phyloP scores from a whole-genome alignment of 768 basidiomycete genomes.

The Panaeolus papilionaceus region DNA sequence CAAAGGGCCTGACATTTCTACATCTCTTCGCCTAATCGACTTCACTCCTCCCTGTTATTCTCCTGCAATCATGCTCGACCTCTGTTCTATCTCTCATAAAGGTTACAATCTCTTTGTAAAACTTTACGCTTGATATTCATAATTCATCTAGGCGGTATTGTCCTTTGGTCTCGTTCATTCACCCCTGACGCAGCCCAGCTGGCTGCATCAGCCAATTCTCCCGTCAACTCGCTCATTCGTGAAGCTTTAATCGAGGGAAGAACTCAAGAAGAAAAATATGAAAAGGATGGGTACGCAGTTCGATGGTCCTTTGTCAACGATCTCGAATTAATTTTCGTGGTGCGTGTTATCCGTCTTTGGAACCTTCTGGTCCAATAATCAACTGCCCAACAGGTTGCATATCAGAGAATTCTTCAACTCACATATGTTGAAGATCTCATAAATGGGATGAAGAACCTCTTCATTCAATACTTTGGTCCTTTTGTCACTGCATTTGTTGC shows the following conservation, averaged over 20 bases:
- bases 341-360: constrained; percentile 43
- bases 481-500: constrained; percentile 85
- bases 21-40: background rate
- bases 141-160: constrained; percentile 73
- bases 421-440: constrained; percentile 94
- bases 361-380: constrained; percentile 13
- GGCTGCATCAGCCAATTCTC: constrained; percentile 74
- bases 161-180: constrained; percentile 95
- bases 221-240: constrained; percentile 87
- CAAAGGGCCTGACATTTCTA: constrained; percentile 8
- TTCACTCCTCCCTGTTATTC: constrained; percentile 15
- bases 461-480: constrained; percentile 86
- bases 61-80: constrained; percentile 78
- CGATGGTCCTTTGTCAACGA: constrained; percentile 97
- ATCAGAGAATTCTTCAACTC: constrained; percentile 94
- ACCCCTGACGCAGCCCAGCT: constrained; percentile 83
- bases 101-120: constrained; percentile 47
- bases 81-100: constrained; percentile 95
- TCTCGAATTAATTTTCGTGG: constrained; percentile 95
- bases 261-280: constrained; percentile 81
- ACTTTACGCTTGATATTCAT: constrained; percentile 15
- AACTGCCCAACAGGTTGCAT: constrained; percentile 73
- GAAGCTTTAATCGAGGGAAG: constrained; percentile 93
- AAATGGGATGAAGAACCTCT: constrained; percentile 78
- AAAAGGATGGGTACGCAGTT: constrained; percentile 93